Evolutionary conservation across 257 asterid species (phyloP), one percentile per base, ranked within the genome.

Genomic region (Ballota nigra): DNA sequence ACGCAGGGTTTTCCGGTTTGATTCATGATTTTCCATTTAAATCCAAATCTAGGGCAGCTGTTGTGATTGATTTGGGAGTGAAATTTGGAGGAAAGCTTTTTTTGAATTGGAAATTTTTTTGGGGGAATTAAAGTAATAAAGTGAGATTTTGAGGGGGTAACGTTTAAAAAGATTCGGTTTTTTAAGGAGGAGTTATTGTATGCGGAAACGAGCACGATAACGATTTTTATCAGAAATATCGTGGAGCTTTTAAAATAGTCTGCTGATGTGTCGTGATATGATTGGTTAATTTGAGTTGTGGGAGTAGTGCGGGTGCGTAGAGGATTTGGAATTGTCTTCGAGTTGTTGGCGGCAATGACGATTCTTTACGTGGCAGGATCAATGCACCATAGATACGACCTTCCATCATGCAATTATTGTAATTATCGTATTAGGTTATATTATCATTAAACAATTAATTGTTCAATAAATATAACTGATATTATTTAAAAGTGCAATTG

Each of bases 11-110:
- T 66, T 72, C 57, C 82, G 79, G 24, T 52, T 73, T 22, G 73
- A 55, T 75, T 80, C 80, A 24, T 66, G 62, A 65, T 80, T 83
- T 31, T 86, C 88, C 88, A 81, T 81, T 63, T 23, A 62, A 45
- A 13, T 19, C 26, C 6, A 8, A 15, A 33, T 6, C 36, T 26
- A 3, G 2, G 29, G 3, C 3, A n/a, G 13, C 34, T 19, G 31
- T 41, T 29, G 34, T 33, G 6, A 5, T 4, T 33, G 38, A 33
- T 33, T 33, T 33, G 38, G 38, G 7, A 31, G 7, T 6, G 47
- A 59, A 65, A 23, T 65, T 59, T 51, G 63, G 41, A 29, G 56
- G 52, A 29, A 16, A 67, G 13, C 45, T 36, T 53, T 22, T 49
- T 71, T 56, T 26, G 49, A 73, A 68, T 9, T 31, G 66, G 47